Evolutionary conservation across 306 rosid species (phyloP), one percentile per base, ranked within the genome.

Genomic region (Quercus mongolica): DNA sequence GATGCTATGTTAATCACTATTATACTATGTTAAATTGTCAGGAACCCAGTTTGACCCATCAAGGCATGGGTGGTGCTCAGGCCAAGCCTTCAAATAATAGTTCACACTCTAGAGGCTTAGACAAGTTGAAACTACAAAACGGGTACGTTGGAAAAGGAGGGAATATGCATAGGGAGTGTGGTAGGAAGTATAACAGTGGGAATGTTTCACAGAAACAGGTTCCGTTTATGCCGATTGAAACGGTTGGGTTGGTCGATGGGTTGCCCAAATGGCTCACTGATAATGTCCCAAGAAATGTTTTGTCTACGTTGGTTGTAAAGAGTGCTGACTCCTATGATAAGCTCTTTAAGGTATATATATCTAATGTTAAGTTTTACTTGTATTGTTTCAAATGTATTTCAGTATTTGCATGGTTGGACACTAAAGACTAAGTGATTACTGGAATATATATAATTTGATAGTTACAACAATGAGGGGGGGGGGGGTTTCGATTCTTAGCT

Each of bases 271-370:
- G 92, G 90, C 78, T 90, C 1, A 78, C 78, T 74, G 91, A 82
- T 59, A 90, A 90, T 78, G 77, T 90, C 63, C 88, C 92, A 13
- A 75, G 46, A 33, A 73, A 83, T 18, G 85, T 85, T 19, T 84
- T 95, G 79, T 79, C 83, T 71, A 88, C 87, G 31, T 77, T 95
- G 87, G 87, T 91, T 72, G 96, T 95, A 20, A 93, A 54, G 83
- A 91, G 92, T 79, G 97, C 94, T 38, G 99, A 92, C 33, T 89
- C 97, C 13, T 92, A 82, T 82, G 88, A 76, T 76, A 92, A 88
- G 90, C 85, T 94, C 69, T 94, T 68, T 67, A 95, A 94, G 95
- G 99, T 87, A 33, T 17, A 8, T n/a, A 52, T 46, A 59, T 74
- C 23, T 64, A 2, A 18, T 49, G 54, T 49, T 10, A 31, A 49